Base-by-base conservation (phyloP, 495 filamentous ascomycete genomes). In the Bacidia rubella region DNA sequence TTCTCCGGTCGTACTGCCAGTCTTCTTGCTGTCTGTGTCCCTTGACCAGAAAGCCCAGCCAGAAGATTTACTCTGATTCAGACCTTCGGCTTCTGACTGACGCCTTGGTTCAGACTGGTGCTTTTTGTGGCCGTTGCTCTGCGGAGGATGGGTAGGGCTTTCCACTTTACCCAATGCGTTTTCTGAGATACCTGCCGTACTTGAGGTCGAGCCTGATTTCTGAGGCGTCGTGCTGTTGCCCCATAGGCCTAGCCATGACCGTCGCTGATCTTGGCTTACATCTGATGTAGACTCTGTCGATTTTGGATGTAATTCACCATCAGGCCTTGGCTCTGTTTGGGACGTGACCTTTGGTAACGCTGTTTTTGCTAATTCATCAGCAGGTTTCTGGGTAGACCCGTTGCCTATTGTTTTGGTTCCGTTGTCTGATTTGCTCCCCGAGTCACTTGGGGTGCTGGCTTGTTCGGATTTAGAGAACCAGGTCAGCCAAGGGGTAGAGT, bases 1-100 rank as follows among this genome's bases (percentile, higher is more conserved):
- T 61, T 90, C 80, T 2, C 83, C 82, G 25, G 75, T 61, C 57
- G 83, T 75, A 10, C 68, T 61, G 20, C 63, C 56, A 9, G 64
- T 52, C 12, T 57, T 40, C 11, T 56, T 55, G 32, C 12, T 40
- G n/a, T 12, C 51, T 32, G 40, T 48, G 26, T 71, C 65, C 51
- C 76, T 79, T 5, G 83, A 87, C 85, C 85, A 93, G 56, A 93
- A 93, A 0, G 82, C 86, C 87, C 87, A 93, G 1, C 81, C 85
- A 5, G 85, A 85, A 19, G 82, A 74, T 54, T 72, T 78, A 11
- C 59, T 50, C 26, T 38, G 11, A 35, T 43, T 44, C 19, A 45
- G 44, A 11, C 65, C 23, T 29, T 55, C 57, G 32, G 63, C 62
- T 15, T 20, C 24, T 12, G 44, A 25, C 11, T 4, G 44, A 25